Evolutionary conservation across 352 stramenopile species (phyloP).

Genomic region (Phytopythium boreale): DNA sequence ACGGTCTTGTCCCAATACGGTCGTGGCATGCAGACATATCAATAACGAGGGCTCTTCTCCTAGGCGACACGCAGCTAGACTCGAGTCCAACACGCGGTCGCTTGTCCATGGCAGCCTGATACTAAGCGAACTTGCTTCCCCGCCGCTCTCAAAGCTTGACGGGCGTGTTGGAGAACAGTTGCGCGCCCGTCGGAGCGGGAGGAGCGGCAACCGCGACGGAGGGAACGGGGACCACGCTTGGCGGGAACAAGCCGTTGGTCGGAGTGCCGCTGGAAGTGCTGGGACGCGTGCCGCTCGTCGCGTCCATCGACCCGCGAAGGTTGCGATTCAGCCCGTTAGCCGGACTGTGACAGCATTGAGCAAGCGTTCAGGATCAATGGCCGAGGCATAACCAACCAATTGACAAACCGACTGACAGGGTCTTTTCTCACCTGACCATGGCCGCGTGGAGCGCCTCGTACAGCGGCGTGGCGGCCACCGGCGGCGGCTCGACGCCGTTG

Average conservation of each 20-base stretch:
- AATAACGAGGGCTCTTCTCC: not conserved
- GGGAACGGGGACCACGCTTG: not conserved
- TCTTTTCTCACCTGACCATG: constrained; percentile 51
- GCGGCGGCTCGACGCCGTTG: constrained; percentile 68
- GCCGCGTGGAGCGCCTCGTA: constrained; percentile 80
- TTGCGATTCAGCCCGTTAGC: constrained; percentile 61
- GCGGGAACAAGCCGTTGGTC: not conserved
- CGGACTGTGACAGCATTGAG: constrained; percentile 25
- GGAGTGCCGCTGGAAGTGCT: constrained; percentile 1
- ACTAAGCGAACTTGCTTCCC: too few relatives aligned
- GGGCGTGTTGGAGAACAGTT: constrained; percentile 34
- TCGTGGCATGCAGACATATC: not conserved
- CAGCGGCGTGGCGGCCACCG: constrained; percentile 74
- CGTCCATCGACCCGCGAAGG: constrained; percentile 13
- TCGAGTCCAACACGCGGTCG: not conserved
- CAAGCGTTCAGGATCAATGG: not conserved
- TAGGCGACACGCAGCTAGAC: not conserved
- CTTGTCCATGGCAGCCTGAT: too few relatives aligned
- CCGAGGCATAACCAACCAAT: not conserved
- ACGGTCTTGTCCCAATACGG: not conserved
- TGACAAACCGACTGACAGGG: not conserved
- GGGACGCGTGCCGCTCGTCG: constrained; percentile 5
- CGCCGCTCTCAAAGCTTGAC: constrained; percentile 32
- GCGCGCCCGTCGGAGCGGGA: constrained; percentile 13
- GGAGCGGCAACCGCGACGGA: constrained; percentile 13